phyloP scores from a whole-genome alignment of 2,329 filamentous ascomycete genomes.

The Colletotrichum liaoningense region DNA sequence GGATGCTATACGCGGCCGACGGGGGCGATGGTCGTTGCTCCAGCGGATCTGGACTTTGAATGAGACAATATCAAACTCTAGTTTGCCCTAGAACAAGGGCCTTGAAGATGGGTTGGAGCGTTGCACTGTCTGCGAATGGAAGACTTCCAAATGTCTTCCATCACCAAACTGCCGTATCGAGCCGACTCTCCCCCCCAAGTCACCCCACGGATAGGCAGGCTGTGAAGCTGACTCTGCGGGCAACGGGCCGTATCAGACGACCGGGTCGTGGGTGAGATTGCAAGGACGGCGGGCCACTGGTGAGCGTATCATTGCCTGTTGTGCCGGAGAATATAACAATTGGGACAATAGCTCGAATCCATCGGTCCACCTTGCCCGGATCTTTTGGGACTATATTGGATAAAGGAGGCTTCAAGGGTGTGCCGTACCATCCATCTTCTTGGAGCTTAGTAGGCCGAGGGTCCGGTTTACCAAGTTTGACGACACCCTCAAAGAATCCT shows the following conservation, averaged over 20 bases:
- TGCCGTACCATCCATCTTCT: not conserved
- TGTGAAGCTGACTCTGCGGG: not conserved
- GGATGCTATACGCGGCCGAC: slow-evolving; percentile 18
- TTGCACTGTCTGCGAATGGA: slow-evolving; percentile 23
- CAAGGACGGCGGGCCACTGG: not conserved
- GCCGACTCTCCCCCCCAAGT: not conserved
- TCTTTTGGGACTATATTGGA: not conserved
- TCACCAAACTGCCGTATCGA: not conserved
- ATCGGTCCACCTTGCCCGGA: not conserved
- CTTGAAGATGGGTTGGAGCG: slow-evolving; percentile 12
- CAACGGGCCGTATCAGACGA: slow-evolving; percentile 6
- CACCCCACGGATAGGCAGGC: not conserved
- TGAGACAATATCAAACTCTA: slow-evolving; percentile 21
- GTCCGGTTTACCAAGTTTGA: not conserved
- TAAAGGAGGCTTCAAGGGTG: not conserved
- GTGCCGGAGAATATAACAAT: slow-evolving; percentile 13
- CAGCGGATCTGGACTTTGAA: slow-evolving; percentile 3
- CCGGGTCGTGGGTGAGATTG: slow-evolving; percentile 7
- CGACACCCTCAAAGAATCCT: not conserved
- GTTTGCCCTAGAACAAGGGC: slow-evolving; percentile 6
- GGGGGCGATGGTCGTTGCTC: slow-evolving; percentile 4
- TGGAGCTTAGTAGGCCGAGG: not conserved
- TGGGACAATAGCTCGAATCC: slow-evolving; percentile 7
- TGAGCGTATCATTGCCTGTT: slow-evolving; percentile 17
- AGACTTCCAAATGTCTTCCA: slow-evolving; percentile 28